A percentile compares a stretch with the other conserved stretches of the same genome.
These are phyloP conservation scores for Nakaseomyces nivariensis DNA, from an alignment of 1,139 yeast species.

Conservation along the genomic window DNA sequence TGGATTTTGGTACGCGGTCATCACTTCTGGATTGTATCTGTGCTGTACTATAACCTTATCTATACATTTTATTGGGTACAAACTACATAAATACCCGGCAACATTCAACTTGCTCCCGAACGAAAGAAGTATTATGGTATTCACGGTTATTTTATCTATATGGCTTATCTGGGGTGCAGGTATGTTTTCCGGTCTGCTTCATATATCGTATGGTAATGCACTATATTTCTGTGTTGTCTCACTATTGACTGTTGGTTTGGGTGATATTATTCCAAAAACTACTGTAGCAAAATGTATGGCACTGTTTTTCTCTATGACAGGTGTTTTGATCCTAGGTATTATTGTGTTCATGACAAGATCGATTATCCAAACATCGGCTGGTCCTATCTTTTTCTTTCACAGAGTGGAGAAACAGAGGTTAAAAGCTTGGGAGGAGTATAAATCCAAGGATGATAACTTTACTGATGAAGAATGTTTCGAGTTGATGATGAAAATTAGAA, in stretches of 20 bases:
- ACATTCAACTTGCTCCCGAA: conserved; percentile 53
- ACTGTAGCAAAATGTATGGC: conserved; percentile 47
- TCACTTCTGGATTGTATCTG: conserved; percentile 54
- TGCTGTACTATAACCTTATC: conserved; percentile 43
- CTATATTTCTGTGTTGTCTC: conserved; percentile 66
- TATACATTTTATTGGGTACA: conserved; percentile 53
- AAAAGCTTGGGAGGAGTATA: conserved; percentile 15
- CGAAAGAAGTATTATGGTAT: conserved; percentile 65
- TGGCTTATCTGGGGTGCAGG: conserved; percentile 70
- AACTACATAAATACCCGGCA: conserved; percentile 52
- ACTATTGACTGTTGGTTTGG: conserved; percentile 68
- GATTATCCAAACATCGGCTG: conserved; percentile 49
- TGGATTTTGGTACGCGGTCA: conserved; percentile 71
- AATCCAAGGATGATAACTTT: conserved; percentile 18
- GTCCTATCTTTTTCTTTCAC: conserved; percentile 59
- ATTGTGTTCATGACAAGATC: conserved; percentile 60
- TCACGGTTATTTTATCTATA: conserved; percentile 50
- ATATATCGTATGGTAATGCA: conserved; percentile 47
- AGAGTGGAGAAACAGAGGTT: conserved; percentile 37
- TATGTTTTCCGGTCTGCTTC: conserved; percentile 37
- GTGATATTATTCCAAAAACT: conserved; percentile 52
- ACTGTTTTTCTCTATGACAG: conserved; percentile 55
- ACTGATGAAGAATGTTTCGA: conserved; percentile 40
- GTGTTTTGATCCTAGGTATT: conserved; percentile 63
- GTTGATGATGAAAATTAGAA: conserved; percentile 42